Evolutionary conservation across 2,329 filamentous ascomycete genomes (phyloP).

Genomic region (Sarocladium kiliense): DNA sequence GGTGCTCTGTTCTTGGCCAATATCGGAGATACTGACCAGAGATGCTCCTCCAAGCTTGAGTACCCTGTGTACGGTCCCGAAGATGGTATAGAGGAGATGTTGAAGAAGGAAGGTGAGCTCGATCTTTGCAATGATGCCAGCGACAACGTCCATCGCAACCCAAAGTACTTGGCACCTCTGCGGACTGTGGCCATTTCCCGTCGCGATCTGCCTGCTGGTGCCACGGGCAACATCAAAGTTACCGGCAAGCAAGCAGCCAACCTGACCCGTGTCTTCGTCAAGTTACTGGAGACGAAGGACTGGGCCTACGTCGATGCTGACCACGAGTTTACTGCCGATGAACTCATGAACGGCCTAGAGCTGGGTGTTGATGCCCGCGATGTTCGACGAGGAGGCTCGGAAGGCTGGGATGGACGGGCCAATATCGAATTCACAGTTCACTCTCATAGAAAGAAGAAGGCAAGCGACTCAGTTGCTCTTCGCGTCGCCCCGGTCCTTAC

Average conservation of each 20-base stretch:
- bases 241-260: slow-evolving; percentile 7
- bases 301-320: slow-evolving; percentile 23
- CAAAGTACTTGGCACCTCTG: slow-evolving; percentile 26
- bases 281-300: slow-evolving; percentile 8
- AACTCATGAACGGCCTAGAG: slow-evolving; percentile 23
- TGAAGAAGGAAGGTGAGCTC: slow-evolving; percentile 19
- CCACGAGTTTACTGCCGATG: slow-evolving; percentile 21
- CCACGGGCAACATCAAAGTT: slow-evolving; percentile 15
- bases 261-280: slow-evolving; percentile 24
- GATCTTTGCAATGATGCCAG: slow-evolving; percentile 30
- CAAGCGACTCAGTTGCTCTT: slow-evolving; percentile 24
- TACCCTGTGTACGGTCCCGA: neutral
- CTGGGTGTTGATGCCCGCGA: slow-evolving; percentile 32
- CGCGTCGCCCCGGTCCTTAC: slow-evolving; percentile 31
- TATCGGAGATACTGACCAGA: slow-evolving; percentile 26
- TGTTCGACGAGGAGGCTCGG: slow-evolving; percentile 13
- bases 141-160: slow-evolving; percentile 24
- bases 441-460: slow-evolving; percentile 12
- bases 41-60: slow-evolving; percentile 20
- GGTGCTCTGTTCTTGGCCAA: slow-evolving; percentile 32
- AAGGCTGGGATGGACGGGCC: slow-evolving; percentile 23
- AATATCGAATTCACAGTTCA: slow-evolving; percentile 23
- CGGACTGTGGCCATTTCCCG: slow-evolving; percentile 20
- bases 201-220: slow-evolving; percentile 13
- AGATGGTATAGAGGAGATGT: neutral